Evolutionary conservation across 371 early-diverging fungal genomes (phyloP), one percentile per base, ranked within the genome.

Genomic region (Mortierella sp.): DNA sequence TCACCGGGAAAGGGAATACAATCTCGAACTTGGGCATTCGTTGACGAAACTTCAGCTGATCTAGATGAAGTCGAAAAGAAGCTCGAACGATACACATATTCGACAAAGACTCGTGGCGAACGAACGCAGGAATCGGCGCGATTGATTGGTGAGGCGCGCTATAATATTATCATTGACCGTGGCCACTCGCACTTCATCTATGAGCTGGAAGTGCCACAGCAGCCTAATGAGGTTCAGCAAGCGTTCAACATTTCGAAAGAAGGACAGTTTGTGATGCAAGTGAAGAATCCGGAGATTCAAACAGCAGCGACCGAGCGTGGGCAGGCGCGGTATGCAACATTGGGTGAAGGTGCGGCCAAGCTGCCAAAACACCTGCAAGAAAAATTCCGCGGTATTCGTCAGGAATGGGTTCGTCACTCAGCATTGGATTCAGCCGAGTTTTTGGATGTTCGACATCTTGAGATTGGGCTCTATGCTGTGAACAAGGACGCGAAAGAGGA

Each of bases 211-310:
- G 66, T 85, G 22, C 87, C 87, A 19, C 63, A 62, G 5, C 59
- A 85, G 35, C 86, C 83, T 2, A 66, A 64, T 1, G 71, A 73
- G 1, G 87, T 86, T 1, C 88, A 88, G 65, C 62, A 87, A 29
- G 77, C 78, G 1, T 88, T 88, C 72, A 82, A 84, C 19, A 83
- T 88, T 58, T 68, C 64, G 23, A 85, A 85, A 22, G 71, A 85
- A 60, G 85, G 87, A 0, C 84, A 85, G 37, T 85, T 85, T 47
- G 55, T 88, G 61, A 55, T 88, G n/a, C 70, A 83, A 19, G 82
- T 88, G 56, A 88, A 88, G 86, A 85, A 74, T 29, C 74, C 74
- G 9, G 59, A 59, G 54, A 68, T 68, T 15, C 58, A 68, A 45
- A 68, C 68, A 0, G 53, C 74, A 8, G 74, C 64, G 7, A 64